phyloP scores from a whole-genome alignment of 2,329 filamentous ascomycete genomes.

The Gremmenia infestans region DNA sequence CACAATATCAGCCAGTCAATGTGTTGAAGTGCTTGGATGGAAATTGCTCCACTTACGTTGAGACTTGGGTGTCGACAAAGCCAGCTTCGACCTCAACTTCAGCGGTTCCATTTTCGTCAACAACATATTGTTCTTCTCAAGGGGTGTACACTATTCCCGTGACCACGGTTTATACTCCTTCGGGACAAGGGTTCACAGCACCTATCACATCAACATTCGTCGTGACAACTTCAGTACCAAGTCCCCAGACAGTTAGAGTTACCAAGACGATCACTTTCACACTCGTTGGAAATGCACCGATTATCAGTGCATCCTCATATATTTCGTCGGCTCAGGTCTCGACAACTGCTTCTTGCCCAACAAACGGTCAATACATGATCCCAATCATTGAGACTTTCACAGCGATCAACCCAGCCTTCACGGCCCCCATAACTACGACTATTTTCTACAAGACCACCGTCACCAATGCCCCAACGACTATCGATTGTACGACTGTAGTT shows the following conservation, averaged over 20 bases:
- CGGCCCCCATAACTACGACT: slow-evolving; percentile 2
- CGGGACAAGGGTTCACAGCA: too few species aligned
- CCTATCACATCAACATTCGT: too few species aligned
- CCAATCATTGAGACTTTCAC: slow-evolving; percentile 2
- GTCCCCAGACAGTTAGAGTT: too few species aligned
- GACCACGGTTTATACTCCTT: too few species aligned
- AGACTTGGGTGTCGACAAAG: slow-evolving; percentile 12
- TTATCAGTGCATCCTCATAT: too few species aligned
- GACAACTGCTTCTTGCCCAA: slow-evolving; percentile 1
- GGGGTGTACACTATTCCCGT: too few species aligned
- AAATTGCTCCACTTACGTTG: slow-evolving; percentile 3
- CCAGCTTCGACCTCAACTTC: not conserved
- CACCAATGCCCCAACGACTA: slow-evolving; percentile 1
- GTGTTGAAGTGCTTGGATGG: slow-evolving; percentile 6
- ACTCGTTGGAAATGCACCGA: too few species aligned
- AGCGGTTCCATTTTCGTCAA: not conserved
- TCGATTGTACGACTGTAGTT: slow-evolving; percentile 1
- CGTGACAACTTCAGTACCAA: too few species aligned
- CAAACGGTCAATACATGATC: slow-evolving; percentile 6
- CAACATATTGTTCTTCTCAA: too few species aligned
- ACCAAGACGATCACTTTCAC: too few species aligned
- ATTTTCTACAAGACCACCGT: slow-evolving; percentile 6
- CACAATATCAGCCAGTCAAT: slow-evolving; percentile 1
- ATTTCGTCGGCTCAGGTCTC: too few species aligned
- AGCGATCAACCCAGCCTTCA: not conserved